These are phyloP conservation scores for Zygnema circumcarinatum DNA, from an alignment of 139 green algal species.

Conservation along the genomic window DNA sequence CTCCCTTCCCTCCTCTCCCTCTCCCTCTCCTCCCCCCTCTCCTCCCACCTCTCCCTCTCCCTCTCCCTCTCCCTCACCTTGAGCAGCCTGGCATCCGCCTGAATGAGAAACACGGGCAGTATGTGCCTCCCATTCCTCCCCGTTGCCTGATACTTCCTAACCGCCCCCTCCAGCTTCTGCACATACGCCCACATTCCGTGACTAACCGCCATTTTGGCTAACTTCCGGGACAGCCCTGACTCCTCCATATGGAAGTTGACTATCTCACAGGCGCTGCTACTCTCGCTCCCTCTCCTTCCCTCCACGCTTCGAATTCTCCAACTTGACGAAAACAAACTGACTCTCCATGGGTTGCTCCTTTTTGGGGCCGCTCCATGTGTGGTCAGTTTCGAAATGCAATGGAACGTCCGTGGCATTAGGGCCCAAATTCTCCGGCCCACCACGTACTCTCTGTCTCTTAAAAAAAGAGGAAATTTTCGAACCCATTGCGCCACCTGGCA, in stretches of 20 bases:
- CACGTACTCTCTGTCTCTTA: conserved; percentile 40
- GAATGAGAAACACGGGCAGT: conserved; percentile 34
- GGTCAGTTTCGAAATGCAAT: conserved; percentile 42
- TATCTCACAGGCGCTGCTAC: conserved; percentile 17
- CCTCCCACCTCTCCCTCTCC: neutral
- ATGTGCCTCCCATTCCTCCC: conserved; percentile 18
- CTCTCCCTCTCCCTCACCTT: no score
- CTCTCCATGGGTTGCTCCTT: neutral
- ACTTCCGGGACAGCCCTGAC: conserved; percentile 10
- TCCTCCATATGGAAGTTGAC: conserved; percentile 38
- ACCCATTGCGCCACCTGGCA: conserved; percentile 22
- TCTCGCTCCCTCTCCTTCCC: neutral
- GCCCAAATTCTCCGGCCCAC: conserved; percentile 23
- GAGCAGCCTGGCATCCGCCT: conserved; percentile 17
- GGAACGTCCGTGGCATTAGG: neutral
- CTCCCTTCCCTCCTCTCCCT: neutral
- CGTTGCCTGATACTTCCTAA: conserved; percentile 2
- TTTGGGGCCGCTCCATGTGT: conserved; percentile 12
- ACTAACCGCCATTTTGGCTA: conserved; percentile 14
- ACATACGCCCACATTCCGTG: conserved; percentile 41
- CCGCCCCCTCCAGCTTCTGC: conserved; percentile 1
- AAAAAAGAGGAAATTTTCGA: conserved; percentile 47
- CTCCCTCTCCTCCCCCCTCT: neutral
- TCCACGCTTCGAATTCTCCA: conserved; percentile 11
- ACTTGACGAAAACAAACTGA: conserved; percentile 15